Base-by-base conservation (phyloP, 441 rosid species). In the Gossypium davidsonii region DNA sequence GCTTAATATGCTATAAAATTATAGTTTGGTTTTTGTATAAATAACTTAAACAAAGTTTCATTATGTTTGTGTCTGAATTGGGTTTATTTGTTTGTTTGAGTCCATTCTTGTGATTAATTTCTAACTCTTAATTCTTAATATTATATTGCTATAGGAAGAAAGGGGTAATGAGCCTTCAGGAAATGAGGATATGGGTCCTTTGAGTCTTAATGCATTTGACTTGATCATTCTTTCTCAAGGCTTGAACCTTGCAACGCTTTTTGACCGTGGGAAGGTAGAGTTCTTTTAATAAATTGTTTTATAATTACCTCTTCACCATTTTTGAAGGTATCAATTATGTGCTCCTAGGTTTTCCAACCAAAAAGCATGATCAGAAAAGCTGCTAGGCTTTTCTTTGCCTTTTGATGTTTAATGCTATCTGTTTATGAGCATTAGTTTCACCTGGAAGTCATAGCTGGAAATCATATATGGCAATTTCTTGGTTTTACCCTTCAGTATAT, bases 191-290 rank as follows among this genome's bases (percentile, higher is more conserved):
- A 76, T 74, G 2, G 90, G 93, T 74, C 99, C 99, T 39, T 72
- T 95, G 83, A 83, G 74, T 82, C 93, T 92, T 51, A 92, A 94
- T 84, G 99, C 99, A 21, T 95, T 95, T 25, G 99, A 95, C 85
- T 61, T 95, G 66, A 92, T 92, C 68, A 83, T 89, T 83, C 81
- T 95, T 66, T 95, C 99, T 68, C 99, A 91, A 81, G 99, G 99
- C 72, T 78, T 95, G 79, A 95, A 95, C 80, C 99, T 95, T 20
- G 90, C 97, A 64, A 80, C 97, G 12, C 84, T 95, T 26, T 95
- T 95, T 81, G 93, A 92, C 79, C 90, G 92, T 75, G 98, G 97
- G 71, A 81, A 88, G 96, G 99, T 94, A 86, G 66, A 17, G 5
- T 70, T 56, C 25, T 70, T 37, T 57, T 6, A 39, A 14, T 18